Percentiles rank a stretch among this genome's conserved stretches.
phyloP scores from a whole-genome alignment of 768 basidiomycete species.

The Nevesoporus exiguus region DNA sequence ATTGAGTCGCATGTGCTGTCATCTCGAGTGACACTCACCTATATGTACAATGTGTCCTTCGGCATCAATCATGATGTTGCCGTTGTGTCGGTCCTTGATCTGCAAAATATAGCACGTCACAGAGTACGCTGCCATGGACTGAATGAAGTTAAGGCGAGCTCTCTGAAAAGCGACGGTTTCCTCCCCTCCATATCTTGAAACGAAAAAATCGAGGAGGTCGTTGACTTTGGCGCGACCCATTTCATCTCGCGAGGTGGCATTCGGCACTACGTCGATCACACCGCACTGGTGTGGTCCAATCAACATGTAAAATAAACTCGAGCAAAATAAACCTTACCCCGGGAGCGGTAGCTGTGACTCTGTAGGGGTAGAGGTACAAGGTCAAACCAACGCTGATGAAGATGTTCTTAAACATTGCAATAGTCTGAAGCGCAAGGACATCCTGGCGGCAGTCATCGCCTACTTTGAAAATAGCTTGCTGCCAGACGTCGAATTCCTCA shows the following conservation, averaged over 20 bases:
- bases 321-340: conserved; percentile 57
- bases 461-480: conserved; percentile 99
- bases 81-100: conserved; percentile 98
- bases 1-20: conserved; percentile 5
- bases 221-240: conserved; percentile 99
- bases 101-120: conserved; percentile 97
- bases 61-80: conserved; percentile 99
- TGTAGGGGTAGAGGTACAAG: conserved; percentile 91
- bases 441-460: conserved; percentile 99
- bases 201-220: conserved; percentile 91
- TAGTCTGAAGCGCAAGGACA: conserved; percentile 93
- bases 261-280: conserved; percentile 97
- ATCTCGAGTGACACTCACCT: conserved; percentile 48
- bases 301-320: not conserved
- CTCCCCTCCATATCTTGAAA: conserved; percentile 87
- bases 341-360: conserved; percentile 94
- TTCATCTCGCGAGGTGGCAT: conserved; percentile 96
- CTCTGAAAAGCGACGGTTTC: conserved; percentile 89
- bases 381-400: conserved; percentile 86
- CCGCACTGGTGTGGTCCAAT: conserved; percentile 69
- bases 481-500: conserved; percentile 86
- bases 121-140: conserved; percentile 99
- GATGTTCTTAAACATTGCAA: conserved; percentile 99
- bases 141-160: conserved; percentile 93
- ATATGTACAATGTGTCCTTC: conserved; percentile 97